Percentiles rank a stretch among this genome's conserved stretches.
These are phyloP conservation scores for Blumeria graminis DNA, from an alignment of 2,329 filamentous ascomycete species.

Conservation along the genomic window DNA sequence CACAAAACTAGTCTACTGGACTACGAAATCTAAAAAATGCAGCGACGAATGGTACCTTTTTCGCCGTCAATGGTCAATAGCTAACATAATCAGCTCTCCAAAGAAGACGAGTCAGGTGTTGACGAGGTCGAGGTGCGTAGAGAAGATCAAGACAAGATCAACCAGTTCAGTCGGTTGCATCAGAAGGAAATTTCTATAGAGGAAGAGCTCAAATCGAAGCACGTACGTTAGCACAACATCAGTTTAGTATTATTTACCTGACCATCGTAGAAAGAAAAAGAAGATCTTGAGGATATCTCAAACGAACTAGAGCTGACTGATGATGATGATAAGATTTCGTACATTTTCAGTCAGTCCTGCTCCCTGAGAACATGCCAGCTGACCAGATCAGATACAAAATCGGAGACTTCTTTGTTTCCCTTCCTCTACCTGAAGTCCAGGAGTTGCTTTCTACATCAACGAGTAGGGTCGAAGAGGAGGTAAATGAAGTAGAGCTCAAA, in stretches of 20 bases:
- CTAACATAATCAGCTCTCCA: constrained; percentile 40
- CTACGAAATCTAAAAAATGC: constrained; percentile 1
- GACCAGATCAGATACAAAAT: constrained; percentile 55
- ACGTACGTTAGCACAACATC: constrained; percentile 26
- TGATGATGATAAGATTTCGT: constrained; percentile 86
- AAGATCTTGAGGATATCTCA: constrained; percentile 82
- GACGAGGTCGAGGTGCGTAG: constrained; percentile 85
- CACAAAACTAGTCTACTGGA: too few species aligned
- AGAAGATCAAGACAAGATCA: constrained; percentile 98
- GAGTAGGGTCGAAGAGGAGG: constrained; percentile 51
- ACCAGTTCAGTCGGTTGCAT: constrained; percentile 84
- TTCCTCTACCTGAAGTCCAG: constrained; percentile 66
- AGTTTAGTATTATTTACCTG: not conserved
- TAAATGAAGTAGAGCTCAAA: constrained; percentile 52
- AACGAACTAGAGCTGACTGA: constrained; percentile 83
- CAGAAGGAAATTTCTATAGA: constrained; percentile 59
- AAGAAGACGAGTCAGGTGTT: constrained; percentile 62
- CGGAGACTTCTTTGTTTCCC: constrained; percentile 79
- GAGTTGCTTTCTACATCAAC: constrained; percentile 54
- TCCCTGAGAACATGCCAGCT: not conserved
- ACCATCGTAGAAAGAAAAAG: constrained; percentile 67
- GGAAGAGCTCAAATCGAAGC: constrained; percentile 58
- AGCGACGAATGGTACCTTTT: constrained; percentile 10
- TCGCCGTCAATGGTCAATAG: not conserved
- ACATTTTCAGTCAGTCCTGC: constrained; percentile 8